These are phyloP conservation scores for Bolboschoenus planiculmis DNA, from an alignment of 176 grass and related monocot genomes.

Conservation along the genomic window DNA sequence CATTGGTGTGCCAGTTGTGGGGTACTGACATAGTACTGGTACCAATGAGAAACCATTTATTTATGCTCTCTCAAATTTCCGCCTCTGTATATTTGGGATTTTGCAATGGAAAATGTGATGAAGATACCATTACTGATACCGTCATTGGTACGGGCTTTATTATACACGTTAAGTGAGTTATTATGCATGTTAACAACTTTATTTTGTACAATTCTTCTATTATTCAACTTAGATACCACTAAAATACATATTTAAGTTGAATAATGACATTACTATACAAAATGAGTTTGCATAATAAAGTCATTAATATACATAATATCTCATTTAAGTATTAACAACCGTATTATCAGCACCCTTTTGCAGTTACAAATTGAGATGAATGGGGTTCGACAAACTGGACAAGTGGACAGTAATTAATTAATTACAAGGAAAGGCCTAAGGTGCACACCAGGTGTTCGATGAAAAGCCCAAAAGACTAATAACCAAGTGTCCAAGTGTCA, in stretches of 20 bases:
- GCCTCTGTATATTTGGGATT: background rate
- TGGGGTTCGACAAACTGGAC: background rate
- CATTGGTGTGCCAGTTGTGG: background rate
- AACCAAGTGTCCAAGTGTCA: background rate
- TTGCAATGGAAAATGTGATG: background rate
- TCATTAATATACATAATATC: too few relatives aligned
- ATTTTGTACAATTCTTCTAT: too few relatives aligned
- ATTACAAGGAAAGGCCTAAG: background rate
- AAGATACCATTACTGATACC: too few relatives aligned
- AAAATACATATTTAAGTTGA: too few relatives aligned
- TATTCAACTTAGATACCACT: too few relatives aligned
- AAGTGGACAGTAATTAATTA: background rate
- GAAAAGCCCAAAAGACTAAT: background rate
- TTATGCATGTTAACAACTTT: too few relatives aligned
- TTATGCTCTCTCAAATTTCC: background rate
- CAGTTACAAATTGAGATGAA: background rate
- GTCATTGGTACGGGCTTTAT: too few relatives aligned
- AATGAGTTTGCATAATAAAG: too few relatives aligned
- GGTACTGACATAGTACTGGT: background rate
- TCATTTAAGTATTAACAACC: too few relatives aligned
- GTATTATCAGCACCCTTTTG: too few relatives aligned
- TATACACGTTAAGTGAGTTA: too few relatives aligned
- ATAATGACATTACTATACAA: too few relatives aligned
- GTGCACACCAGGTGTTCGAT: conserved; percentile 1
- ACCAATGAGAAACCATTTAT: background rate